Base-by-base conservation (phyloP, 2,329 filamentous ascomycete species). In the Sporothrix euskadiensis region DNA sequence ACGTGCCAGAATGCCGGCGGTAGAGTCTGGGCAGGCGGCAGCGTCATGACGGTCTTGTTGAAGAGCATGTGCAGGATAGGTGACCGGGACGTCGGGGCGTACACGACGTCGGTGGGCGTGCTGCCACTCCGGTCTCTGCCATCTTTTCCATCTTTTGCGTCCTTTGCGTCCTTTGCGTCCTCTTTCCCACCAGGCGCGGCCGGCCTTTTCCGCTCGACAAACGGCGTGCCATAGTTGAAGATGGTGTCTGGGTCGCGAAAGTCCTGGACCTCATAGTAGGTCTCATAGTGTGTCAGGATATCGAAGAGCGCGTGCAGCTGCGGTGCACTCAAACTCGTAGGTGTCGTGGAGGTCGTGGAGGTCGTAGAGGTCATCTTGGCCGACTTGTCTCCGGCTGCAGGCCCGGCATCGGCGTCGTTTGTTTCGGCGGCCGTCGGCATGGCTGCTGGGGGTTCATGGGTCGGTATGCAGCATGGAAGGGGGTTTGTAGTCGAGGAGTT, bases 31-130 rank as follows among this genome's bases (percentile, higher is more conserved):
- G 93, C 80, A 0, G 90, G 91, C 0, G 92, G 92, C 26, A 93
- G 83, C 1, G 85, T 85, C 63, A 94, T 83, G 35, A 90, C 82
- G 75, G 93, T 88, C 73, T 86, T 88, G 22, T 87, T 88, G 66
- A 94, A 84, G 63, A 95, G 85, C 16, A 86, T 86, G 78, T 94
- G 92, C 63, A 94, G 83, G 65, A 94, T 80, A 0, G 92, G 92
- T 1, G 88, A 85, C 0, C 87, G 85, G 8, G 88, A 88, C 14
- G 78, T 75, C 4, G 75, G 2, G 73, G 81, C 78, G 77, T 77
- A 80, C 71, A 56, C 47, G 49, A 44, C 47, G 19, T 14, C 30
- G 10, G 39, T 3, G 14, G 26, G 22, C 7, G 35, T 22, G 49
- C 14, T 49, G 41, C 44, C 52, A 44, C 4, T 56, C 14, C 35